Evolutionary conservation across 495 filamentous ascomycete species (phyloP), one percentile per base, ranked within the genome.

Genomic region (Aspergillus carlsbadensis): DNA sequence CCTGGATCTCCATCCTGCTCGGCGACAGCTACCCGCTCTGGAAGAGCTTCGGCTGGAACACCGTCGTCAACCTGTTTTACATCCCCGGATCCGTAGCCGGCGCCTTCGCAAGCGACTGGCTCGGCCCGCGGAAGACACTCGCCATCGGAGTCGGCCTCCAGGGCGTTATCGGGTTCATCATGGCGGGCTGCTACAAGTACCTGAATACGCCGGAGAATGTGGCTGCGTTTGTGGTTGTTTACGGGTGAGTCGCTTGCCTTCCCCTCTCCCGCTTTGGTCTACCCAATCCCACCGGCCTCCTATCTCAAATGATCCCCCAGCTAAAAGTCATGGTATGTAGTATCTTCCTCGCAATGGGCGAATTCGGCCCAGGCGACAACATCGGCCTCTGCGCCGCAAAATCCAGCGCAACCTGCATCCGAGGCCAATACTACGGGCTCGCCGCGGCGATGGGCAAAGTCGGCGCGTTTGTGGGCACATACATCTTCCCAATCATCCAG

Each of bases 401-500:
- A 73, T 92, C 89, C 14, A 87, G 85, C 67, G 89, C 92, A 1
- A 97, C 92, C 4, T 85, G 86, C 10, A 87, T 97, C 31, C 79
- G 92, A 20, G 92, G 92, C 10, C 90, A 94, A 65, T 97, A 95
- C 74, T 97, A 97, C 70, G 90, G 88, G 11, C 84, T 95, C 51
- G 91, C 91, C 1, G 92, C 92, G 1, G 92, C 92, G 0, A 58
- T 85, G 0, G 91, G 92, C 36, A 96, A 96, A 72, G 81, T 96
- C 44, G 92, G 92, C 15, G 92, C 90, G 7, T 96, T 96, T 63
- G 84, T 95, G n/a, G 92, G 92, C 36, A 88, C 87, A 14, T 90
- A 88, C 58, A 84, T 92, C 6, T 89, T 95, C 60, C 87, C 88
- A 0, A 77, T 87, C 50, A 86, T 92, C 49, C 77, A 84, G 40